Evolutionary conservation across 805 yeast species (phyloP).

Genomic region (Cyberlindnera japonica): DNA sequence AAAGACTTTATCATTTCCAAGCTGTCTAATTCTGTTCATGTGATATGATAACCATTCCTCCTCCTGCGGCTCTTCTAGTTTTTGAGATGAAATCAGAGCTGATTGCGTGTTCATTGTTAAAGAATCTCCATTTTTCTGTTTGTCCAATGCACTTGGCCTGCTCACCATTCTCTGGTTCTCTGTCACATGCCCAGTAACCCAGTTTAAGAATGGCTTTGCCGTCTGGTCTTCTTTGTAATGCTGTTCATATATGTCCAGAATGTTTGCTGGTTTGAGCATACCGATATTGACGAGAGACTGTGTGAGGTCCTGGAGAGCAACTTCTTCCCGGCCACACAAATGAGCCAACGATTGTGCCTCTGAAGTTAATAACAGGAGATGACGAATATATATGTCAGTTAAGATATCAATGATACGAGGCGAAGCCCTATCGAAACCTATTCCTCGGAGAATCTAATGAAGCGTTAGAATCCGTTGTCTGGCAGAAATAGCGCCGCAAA

Average conservation of each 20-base stretch:
- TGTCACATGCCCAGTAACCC: constrained; percentile 49
- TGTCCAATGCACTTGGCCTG: constrained; percentile 25
- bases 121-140: neutral
- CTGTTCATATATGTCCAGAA: constrained; percentile 52
- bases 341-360: constrained; percentile 50
- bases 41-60: constrained; percentile 37
- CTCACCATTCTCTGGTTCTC: constrained; percentile 39
- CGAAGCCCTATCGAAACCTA: constrained; percentile 79
- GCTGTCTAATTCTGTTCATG: constrained; percentile 28
- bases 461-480: neutral
- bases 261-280: constrained; percentile 54
- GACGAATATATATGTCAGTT: constrained; percentile 72
- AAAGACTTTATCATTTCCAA: constrained; percentile 19
- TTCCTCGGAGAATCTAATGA: constrained; percentile 56
- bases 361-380: constrained; percentile 49
- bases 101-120: neutral
- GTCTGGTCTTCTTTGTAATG: constrained; percentile 44
- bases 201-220: constrained; percentile 47
- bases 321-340: constrained; percentile 41
- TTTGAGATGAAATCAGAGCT: neutral
- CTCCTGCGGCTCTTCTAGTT: constrained; percentile 14
- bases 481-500: neutral
- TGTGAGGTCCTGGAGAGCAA: constrained; percentile 62
- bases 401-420: constrained; percentile 68
- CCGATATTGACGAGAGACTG: constrained; percentile 65